Evolutionary conservation across 768 basidiomycete genomes (phyloP), one percentile per base, ranked within the genome.

Genomic region (Hysterangium stoloniferum): DNA sequence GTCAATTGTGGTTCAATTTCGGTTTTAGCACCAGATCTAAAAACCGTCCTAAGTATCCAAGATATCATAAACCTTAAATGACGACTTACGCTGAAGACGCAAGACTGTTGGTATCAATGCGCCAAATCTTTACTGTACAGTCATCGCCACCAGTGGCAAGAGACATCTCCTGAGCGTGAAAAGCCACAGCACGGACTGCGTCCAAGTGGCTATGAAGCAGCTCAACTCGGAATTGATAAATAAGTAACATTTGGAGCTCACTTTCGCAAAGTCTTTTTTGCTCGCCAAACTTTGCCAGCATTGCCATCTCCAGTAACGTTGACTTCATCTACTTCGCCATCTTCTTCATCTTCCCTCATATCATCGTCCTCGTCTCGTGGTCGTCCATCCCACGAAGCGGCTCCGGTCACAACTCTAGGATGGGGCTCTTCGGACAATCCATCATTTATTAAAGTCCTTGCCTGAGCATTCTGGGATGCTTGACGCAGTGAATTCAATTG

Each of bases 131-230:
- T 48, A 98, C 83, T 6, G 91, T 93, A 63, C 80, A 88, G 62
- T 99, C 96, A 62, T 97, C 95, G 25, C 93, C 90, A 20, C 86
- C 96, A 40, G 86, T 91, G n/a, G 87, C 93, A 48, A 98, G 69
- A 59, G 84, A 84, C 37, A 91, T 68, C 56, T 90, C 88, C 31
- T 72, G 84, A 1, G 88, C 88, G 61, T 92, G 89, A 76, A 96
- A 95, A 0, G 88, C 83, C 20, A 98, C 71, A 6, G 89, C 84
- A 47, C 94, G 82, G 34, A 96, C 92, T 12, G 90, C 82, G 65
- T 97, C 95, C 54, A 99, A 72, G 66, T 99, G 96, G 65, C 92
- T 95, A 53, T 40, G 36, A 54, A 53, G 19, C 29, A 24, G 51
- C 20, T 35, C 44, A 36, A 6, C 33, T 15, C 28, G 19, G 31